Conservation (phyloP, 139 green algal genomes). For the Tetradesmus lagerheimii region DNA sequence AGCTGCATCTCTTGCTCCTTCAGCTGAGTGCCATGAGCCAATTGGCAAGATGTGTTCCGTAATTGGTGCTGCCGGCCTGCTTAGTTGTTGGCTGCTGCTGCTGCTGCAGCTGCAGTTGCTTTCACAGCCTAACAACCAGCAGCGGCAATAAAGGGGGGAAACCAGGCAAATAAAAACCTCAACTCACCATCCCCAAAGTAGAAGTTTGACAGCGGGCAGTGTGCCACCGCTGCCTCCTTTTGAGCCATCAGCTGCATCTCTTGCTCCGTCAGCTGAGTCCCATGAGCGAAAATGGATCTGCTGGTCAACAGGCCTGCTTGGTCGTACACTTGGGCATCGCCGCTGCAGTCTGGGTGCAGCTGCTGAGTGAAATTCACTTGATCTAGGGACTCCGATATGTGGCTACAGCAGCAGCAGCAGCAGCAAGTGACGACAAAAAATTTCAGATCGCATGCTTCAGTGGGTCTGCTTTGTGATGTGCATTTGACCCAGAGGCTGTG, state of each 20-base stretch:
- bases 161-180: too few relatives aligned
- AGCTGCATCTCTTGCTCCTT: too few relatives aligned
- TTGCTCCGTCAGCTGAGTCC: conserved; percentile 63
- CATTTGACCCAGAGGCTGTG: too few relatives aligned
- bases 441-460: not conserved
- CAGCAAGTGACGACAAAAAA: not conserved
- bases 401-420: conserved; percentile 30
- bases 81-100: too few relatives aligned
- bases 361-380: conserved; percentile 64
- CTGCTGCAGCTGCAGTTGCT: too few relatives aligned
- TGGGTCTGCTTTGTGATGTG: too few relatives aligned
- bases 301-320: conserved; percentile 64
- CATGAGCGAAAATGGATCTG: conserved; percentile 70
- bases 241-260: conserved; percentile 67
- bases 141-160: too few relatives aligned
- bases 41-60: too few relatives aligned
- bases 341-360: not conserved
- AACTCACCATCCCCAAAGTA: not conserved
- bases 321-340: conserved; percentile 69
- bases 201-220: conserved; percentile 69
- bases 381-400: conserved; percentile 70
- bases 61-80: too few relatives aligned
- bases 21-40: too few relatives aligned
- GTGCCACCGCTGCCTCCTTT: conserved; percentile 59
- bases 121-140: too few relatives aligned